Evolutionary conservation across 768 basidiomycete species (phyloP), one percentile per base, ranked within the genome.

Genomic region (Mycena polygramma): DNA sequence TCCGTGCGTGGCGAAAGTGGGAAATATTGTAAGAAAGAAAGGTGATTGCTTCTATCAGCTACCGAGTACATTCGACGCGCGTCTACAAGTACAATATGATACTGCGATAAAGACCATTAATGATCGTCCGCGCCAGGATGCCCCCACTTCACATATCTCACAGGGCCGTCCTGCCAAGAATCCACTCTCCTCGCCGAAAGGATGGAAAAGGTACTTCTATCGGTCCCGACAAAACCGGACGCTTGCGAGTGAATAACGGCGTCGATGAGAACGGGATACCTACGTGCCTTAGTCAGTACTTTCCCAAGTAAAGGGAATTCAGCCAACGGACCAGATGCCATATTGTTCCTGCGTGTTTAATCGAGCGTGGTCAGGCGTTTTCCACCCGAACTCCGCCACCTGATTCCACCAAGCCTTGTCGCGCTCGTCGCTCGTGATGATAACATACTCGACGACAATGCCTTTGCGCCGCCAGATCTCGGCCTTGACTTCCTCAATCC

Each of bases 181-280:
- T 83, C 74, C 49, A 88, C 87, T 20, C 88, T 77, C 24, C 85
- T 79, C 14, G 75, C 76, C 0, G 87, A 83, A n/a, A 89, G 61
- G 26, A 86, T 73, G 5, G 84, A 84, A 80, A 87, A 85, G 20
- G 87, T 88, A 39, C 84, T 86, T 43, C 76, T 61, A 35, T 83
- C 78, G 5, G 86, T 87, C 7, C 88, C 88, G 7, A 89, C 82
- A 59, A 89, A 83, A 13, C 86, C 88, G 8, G 77, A 69, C 3
- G 81, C 86, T 54, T 74, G 77, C 0, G 85, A 85, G 64, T 88
- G 87, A 49, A 87, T 80, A 15, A 85, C 84, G 1, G 85, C 83
- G 66, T 88, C 87, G 35, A 88, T 74, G 48, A 88, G 73, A n/a
- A 84, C 73, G 7, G 72, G 69, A 57, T 73, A 70, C 72, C 72